Evolutionary conservation across 2,329 filamentous ascomycete species (phyloP).

Genomic region (Fusarium anguioides): DNA sequence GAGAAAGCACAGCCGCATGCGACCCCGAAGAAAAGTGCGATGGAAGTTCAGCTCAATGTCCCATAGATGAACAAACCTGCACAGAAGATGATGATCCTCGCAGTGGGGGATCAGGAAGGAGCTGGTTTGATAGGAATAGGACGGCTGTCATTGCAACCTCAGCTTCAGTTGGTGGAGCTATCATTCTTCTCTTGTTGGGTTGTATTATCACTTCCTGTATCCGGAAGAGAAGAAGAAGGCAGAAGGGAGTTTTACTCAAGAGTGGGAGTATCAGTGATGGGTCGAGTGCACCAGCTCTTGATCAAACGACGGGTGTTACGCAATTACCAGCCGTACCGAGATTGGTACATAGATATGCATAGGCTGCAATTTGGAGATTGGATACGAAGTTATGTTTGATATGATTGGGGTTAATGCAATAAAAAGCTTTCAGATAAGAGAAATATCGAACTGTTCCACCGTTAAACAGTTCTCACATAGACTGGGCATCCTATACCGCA

Average conservation of each 20-base stretch:
- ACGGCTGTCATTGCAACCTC: conserved; percentile 26
- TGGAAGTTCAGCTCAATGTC: conserved; percentile 16
- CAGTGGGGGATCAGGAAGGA: background rate
- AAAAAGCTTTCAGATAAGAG: too few species aligned
- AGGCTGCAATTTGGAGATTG: background rate
- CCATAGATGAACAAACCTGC: conserved; percentile 17
- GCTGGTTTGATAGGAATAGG: conserved; percentile 30
- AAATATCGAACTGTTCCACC: too few species aligned
- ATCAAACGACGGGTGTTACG: background rate
- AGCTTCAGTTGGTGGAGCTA: conserved; percentile 19
- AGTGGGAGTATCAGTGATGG: conserved; percentile 15
- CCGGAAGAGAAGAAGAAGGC: background rate
- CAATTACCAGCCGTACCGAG: conserved; percentile 8
- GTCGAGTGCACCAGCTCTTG: background rate
- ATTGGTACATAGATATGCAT: conserved; percentile 26
- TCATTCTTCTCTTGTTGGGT: background rate
- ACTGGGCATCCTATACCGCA: too few species aligned
- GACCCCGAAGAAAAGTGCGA: conserved; percentile 27
- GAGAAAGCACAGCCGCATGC: conserved; percentile 12
- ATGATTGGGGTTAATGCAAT: too few species aligned
- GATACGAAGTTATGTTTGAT: too few species aligned
- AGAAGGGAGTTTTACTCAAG: background rate
- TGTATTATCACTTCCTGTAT: conserved; percentile 13
- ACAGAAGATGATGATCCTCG: background rate
- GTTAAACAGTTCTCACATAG: too few species aligned